Percentiles rank a stretch among this genome's conserved stretches.
Conservation (phyloP, 73 alveolate species). For the Paramecium sonneborni region DNA sequence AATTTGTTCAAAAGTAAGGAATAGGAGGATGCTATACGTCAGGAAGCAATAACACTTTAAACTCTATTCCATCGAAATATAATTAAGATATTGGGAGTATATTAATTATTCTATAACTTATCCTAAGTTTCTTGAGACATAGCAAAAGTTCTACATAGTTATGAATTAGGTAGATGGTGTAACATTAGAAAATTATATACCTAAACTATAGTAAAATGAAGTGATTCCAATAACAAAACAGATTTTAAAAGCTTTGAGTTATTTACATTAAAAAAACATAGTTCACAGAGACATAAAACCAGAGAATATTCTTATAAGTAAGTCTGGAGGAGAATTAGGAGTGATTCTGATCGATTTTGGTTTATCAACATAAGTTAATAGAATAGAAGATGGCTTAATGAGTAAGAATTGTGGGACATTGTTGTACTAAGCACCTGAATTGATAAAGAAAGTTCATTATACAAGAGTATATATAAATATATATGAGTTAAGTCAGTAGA, state of each 20-base stretch:
- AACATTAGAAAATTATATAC: neutral
- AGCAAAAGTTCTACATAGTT: neutral
- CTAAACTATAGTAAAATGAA: neutral
- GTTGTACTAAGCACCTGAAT: constrained; percentile 78
- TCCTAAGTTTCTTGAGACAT: neutral
- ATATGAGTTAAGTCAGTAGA: neutral
- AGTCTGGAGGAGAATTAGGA: neutral
- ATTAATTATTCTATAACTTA: neutral
- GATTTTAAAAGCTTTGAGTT: neutral
- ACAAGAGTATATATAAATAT: neutral
- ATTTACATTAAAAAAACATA: neutral
- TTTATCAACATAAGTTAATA: neutral
- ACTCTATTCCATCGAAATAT: neutral
- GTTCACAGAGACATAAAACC: constrained; percentile 42
- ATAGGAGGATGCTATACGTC: neutral
- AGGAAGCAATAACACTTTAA: neutral
- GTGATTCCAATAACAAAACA: neutral
- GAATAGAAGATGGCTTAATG: neutral
- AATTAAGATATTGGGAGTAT: neutral
- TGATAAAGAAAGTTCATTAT: constrained; percentile 69
- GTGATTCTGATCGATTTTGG: neutral
- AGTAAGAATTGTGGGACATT: constrained; percentile 76
- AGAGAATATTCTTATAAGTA: neutral
- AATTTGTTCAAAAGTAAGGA: neutral
- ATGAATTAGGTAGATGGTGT: constrained; percentile 22